Base-by-base conservation (phyloP, 148 eudicot species). In the Diospyros lotus region DNA sequence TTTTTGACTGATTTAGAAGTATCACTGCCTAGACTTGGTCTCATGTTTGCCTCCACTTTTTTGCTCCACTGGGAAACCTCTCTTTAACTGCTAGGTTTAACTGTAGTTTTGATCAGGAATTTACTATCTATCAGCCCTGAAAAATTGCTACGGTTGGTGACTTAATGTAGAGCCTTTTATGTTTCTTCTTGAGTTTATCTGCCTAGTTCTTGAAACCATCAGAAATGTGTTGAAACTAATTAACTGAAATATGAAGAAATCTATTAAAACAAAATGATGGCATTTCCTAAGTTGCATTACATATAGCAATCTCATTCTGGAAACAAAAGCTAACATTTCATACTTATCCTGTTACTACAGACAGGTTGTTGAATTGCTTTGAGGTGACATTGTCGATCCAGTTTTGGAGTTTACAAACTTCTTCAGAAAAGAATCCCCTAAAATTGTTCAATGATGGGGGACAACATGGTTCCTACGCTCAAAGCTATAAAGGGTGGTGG, bases 401-500 rank as follows among this genome's bases (percentile, higher is more conserved):
- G 55, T 65, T 52, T 43, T 48, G 52, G 52, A 8, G 52, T 10
- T 42, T 9, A 52, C 5, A 17, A 28, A 69, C 0, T 11, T 69
- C 17, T 52, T 40, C 59, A n/a, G 2, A 69, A 69, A 18, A 4
- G 10, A 4, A 10, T 14, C 40, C 45, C 38, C n/a, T 45, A 15
- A 41, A 41, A 55, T 28, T 48, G 64, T 48, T 64, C 38, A 17
- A 12, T 58, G 43, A 50, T 10, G 46, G 45, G 65, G 43, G 75
- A 59, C 73, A 82, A 82, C 62, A 94, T 92, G 97, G 87, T 84
- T 73, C 83, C 81, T 13, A 95, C 83, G 72, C 80, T 90, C 56
- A 96, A 92, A 88, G 84, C 90, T 44, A 89, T 90, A 56, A 89
- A 80, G 83, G 86, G 98, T 43, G 89, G 96, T 7, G 97, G 94